Evolutionary conservation across 306 rosid genomes (phyloP).

Genomic region (apple (Malus domestica)): ASM211411v1 NC_041790.1:685501-686000

Average conservation of each 20-base stretch:
- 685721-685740: not conserved
- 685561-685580: conserved; percentile 11
- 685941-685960: no score
- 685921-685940: no score
- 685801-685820: not conserved
- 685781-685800: not conserved
- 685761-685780: not conserved
- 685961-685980: no score
- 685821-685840: no score
- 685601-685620: conserved; percentile 11
- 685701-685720: no score
- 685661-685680: not conserved
- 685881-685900: no score
- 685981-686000: no score
- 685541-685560: conserved; percentile 22
- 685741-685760: not conserved
- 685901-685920: no score
- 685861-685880: no score
- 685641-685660: not conserved
- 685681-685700: no score
- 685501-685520: conserved; percentile 21
- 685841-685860: no score
- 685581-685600: conserved; percentile 26
- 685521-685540: conserved; percentile 15
- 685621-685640: conserved; percentile 16